phyloP scores from a whole-genome alignment of 2,329 filamentous ascomycete species.

The Fusarium temperatum region DNA sequence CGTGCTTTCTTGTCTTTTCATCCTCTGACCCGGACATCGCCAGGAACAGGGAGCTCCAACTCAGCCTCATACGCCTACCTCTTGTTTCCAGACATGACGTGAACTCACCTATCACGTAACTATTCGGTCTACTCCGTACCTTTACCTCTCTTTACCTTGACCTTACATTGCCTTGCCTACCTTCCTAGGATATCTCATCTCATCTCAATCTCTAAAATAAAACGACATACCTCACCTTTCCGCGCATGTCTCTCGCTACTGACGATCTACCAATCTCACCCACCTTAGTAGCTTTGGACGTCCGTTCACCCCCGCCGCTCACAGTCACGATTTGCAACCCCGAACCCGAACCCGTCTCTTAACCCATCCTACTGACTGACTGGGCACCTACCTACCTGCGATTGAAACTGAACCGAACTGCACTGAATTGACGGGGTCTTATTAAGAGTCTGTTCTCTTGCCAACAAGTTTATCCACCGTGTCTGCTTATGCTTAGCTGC shows the following conservation, averaged over 20 bases:
- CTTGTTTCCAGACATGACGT: slow-evolving; percentile 43
- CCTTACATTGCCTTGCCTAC: neutral
- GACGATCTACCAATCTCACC: slow-evolving; percentile 5
- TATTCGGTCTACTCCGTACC: slow-evolving; percentile 16
- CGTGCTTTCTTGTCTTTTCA: neutral
- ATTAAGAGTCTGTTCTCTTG: neutral
- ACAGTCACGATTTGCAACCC: slow-evolving; percentile 20
- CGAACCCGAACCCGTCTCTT: slow-evolving; percentile 1
- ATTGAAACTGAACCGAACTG: neutral
- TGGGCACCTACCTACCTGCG: neutral
- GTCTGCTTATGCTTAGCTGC: slow-evolving; percentile 30
- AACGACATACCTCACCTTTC: neutral
- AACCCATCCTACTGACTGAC: neutral
- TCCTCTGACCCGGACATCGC: slow-evolving; percentile 3
- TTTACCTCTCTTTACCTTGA: neutral
- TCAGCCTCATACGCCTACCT: slow-evolving; percentile 23
- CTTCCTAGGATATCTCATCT: neutral
- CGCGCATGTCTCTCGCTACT: neutral
- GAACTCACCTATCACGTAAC: slow-evolving; percentile 36
- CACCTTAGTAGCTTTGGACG: slow-evolving; percentile 13
- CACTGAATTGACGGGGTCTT: neutral
- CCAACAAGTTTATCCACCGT: neutral
- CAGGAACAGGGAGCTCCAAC: slow-evolving; percentile 26
- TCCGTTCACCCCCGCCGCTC: slow-evolving; percentile 25
- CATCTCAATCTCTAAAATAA: neutral